Base-by-base conservation (phyloP, 768 basidiomycete species). In the Lentinula guzmanii region DNA sequence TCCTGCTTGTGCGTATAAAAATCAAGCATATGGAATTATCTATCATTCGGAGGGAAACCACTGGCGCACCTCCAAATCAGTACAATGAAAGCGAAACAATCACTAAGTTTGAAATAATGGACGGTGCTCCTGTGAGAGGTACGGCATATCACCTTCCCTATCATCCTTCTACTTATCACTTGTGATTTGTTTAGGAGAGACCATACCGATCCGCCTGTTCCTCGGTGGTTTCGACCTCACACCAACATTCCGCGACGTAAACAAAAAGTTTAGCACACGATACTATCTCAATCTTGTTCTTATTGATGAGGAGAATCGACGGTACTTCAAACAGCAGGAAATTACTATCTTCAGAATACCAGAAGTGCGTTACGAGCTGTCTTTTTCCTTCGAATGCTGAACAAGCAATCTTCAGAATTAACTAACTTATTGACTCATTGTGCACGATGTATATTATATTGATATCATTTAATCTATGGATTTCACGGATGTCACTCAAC, bases 21-120 rank as follows among this genome's bases (percentile, higher is more conserved):
- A 99, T 98, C 77, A 98, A 99, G 75, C 95, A 98, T 68, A 98
- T 98, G 96, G 95, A 99, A 71, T 80, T 98, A 31, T 98, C 95
- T 15, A 98, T 98, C 70, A 98, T 99, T 66, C 88, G 96, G 42
- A 84, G 95, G 21, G 97, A 98, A 74, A 99, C 97, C 21, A 98
- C 96, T 0, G 96, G 96, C 11, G 83, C 95, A 13, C 93, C 93
- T 2, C 97, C 97, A n/a, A 99, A 98, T 69, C 95, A 95, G 75
- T 98, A 99, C 74, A 99, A 98, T 71, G 96, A 99, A 74, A 93
- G 91, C 68, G 95, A 98, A 72, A 98, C 95, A 7, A 98, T 99
- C 68, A 98, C 97, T 8, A 98, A 98, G 75, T 98, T 98, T 70
- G 97, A 98, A 75, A 97, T 98, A 66, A 97, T 97, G 95, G 95